Evolutionary conservation across 1,284 basidiomycete species (phyloP), one percentile per base, ranked within the genome.

Genomic region (Pseudozyma flocculosa): DNA sequence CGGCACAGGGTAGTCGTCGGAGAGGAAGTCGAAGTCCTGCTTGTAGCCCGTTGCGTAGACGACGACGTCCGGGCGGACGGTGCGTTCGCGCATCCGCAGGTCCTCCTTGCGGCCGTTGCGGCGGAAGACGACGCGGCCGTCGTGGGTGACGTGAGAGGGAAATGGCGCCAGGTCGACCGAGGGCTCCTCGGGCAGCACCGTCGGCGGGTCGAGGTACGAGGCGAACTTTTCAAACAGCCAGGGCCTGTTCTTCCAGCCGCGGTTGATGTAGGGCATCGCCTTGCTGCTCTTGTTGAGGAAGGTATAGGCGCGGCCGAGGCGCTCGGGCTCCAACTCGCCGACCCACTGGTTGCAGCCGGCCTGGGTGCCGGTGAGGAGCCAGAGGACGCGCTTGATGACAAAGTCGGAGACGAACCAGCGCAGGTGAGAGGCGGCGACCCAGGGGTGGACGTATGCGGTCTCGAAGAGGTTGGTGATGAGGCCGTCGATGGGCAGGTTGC

Each of bases 281-380:
- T 61, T 70, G 41, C 76, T 76, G 37, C 69, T 74, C 60, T 81
- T 81, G 70, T 81, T 81, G 22, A 81, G 67, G 54, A 81, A 80
- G 34, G 79, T 79, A 54, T 80, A 81, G 1, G 83, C 84, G 44
- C 86, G 79, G 1, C 86, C 86, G 19, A 86, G 80, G 34, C 84
- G 78, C 36, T 84, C 83, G 0, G 82, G 81, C n/a, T 83, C 83
- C 2, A 86, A 79, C 62, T 85, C 84, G 14, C 85, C 84, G 19
- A 45, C 84, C 84, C 85, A 87, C 80, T 87, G 86, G 63, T 85
- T 86, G 70, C 85, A 86, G 9, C 85, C 85, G 5, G 84, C 84
- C 68, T 82, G 81, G 1, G 84, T 82, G 54, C 85, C 85, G 1
- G 85, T 86, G 48, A 87, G 70, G 32, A 84, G 62, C 84, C 85